Evolutionary conservation across 2,329 filamentous ascomycete genomes (phyloP), one percentile per base, ranked within the genome.

Genomic region (Huntiella abstrusa): DNA sequence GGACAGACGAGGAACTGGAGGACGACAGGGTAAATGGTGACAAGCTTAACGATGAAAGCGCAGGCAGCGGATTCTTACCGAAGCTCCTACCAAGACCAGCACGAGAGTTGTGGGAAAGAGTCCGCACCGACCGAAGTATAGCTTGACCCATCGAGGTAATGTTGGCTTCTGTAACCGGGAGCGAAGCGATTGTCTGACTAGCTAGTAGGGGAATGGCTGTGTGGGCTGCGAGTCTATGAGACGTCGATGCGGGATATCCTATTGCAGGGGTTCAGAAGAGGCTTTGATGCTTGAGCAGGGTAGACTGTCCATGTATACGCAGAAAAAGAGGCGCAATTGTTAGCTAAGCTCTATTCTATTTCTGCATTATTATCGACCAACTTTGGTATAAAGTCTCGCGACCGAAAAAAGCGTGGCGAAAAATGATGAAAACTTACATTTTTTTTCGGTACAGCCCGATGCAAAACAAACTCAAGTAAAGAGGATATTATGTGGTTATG

Each of bases 61-160:
- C n/a, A 37, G 37, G 33, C 16, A 16, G 38, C 8, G 33, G 28
- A 10, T 32, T 19, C 15, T 39, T 33, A n/a, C 41, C 33, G 15
- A 46, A 35, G 38, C 45, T 41, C 32, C 38, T 37, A 33, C 33
- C 32, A 28, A 41, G 16, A 15, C 8, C 41, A 28, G 22, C 22
- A 43, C 28, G 43, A 46, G 47, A 42, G 16, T 38, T 32, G 35
- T 43, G 47, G 15, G 43, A 39, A 35, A 49, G 39, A 39, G 43
- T 49, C 39, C 47, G 43, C 47, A 46, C 39, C 33, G 47, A 44
- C 33, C 39, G 43, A 43, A 39, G 34, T 41, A 49, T 45, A 33
- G 39, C 41, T 38, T 40, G 45, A 47, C 45, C 44, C 48, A 50
- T 50, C 19, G 47, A 41, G 41, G 33, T 22, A 38, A 38, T 17